Evolutionary conservation across 306 rosid genomes (phyloP), one percentile per base, ranked within the genome.

Genomic region (Rosa lucieae): DNA sequence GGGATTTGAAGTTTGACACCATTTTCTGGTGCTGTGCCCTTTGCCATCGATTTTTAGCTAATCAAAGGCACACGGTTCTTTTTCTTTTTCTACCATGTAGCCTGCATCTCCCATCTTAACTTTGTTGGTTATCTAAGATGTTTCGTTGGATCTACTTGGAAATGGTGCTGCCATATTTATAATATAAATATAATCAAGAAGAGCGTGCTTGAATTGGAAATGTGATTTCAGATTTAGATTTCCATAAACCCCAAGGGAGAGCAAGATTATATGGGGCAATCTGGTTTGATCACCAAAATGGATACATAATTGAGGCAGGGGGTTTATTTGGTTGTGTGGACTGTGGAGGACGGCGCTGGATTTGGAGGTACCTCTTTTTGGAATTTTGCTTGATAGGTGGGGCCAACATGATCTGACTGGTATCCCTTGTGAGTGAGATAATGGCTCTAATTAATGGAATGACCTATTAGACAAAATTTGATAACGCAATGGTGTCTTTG

Each of bases 11-110:
- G 56, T 73, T 11, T 37, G 1, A 20, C 56, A 43, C 20, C 78
- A 43, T 29, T n/a, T 55, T 42, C 23, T 77, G 17, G 17, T 7
- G 79, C 37, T 3, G 52, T 3, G 86, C n/a, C 94, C 98, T 66
- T 91, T 91, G 1, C 91, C 91, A 39, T 97, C 97, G 9, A 79
- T 46, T 72, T 87, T 91, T 2, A 91, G 67, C 39, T 89, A 86
- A 56, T 83, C 87, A 76, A 91, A 91, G 0, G 77, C 79, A 42
- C 81, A 83, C 70, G 84, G 83, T 10, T 90, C 96, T 86, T 80
- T 13, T 77, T 40, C 80, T 21, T 87, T 80, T 13, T 77, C 80
- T 29, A 88, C 81, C 44, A 80, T 89, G 67, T 69, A 78, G 2
- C 26, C 26, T 8, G 7, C 37, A 42, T 26, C 37, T 21, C 11